Conservation (phyloP, 495 filamentous ascomycete species). For the Extremus antarcticus region DNA sequence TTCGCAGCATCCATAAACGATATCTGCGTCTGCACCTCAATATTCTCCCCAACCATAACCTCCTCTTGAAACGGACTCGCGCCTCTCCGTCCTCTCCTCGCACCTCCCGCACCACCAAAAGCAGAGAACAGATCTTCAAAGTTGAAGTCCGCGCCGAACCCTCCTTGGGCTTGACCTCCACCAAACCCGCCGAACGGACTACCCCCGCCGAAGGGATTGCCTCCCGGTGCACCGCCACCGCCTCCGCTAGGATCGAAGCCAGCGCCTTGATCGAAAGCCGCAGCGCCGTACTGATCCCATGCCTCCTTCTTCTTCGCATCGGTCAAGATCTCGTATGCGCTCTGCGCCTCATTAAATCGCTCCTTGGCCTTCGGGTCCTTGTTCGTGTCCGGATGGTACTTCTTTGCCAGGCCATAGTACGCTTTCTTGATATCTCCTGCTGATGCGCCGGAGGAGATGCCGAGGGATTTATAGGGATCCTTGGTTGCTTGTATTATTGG, state of each 20-base stretch:
- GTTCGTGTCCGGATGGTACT: slow-evolving; percentile 95
- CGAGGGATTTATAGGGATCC: slow-evolving; percentile 78
- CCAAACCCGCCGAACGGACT: slow-evolving; percentile 45
- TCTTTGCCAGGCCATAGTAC: slow-evolving; percentile 96
- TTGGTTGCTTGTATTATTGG: slow-evolving; percentile 48
- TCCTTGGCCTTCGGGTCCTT: slow-evolving; percentile 88
- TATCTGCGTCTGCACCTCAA: slow-evolving; percentile 84
- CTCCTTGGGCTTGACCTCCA: slow-evolving; percentile 43
- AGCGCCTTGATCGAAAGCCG: slow-evolving; percentile 71
- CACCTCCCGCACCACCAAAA: slow-evolving; percentile 55
- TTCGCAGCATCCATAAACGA: slow-evolving; percentile 95
- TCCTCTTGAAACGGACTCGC: slow-evolving; percentile 58
- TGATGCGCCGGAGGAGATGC: slow-evolving; percentile 71
- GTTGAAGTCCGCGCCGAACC: slow-evolving; percentile 70
- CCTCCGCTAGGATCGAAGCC: slow-evolving; percentile 54
- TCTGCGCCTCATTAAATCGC: slow-evolving; percentile 82
- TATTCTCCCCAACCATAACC: slow-evolving; percentile 77
- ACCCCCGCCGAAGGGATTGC: slow-evolving; percentile 51
- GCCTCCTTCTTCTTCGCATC: slow-evolving; percentile 85
- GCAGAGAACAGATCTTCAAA: slow-evolving; percentile 93
- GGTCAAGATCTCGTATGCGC: slow-evolving; percentile 83
- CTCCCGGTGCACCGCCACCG: slow-evolving; percentile 45
- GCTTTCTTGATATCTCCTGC: slow-evolving; percentile 90
- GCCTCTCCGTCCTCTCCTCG: slow-evolving; percentile 40
- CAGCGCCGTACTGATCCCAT: slow-evolving; percentile 80